Percentiles rank a stretch among this genome's conserved stretches.
These are phyloP conservation scores for Penicillium capsulatum DNA, from an alignment of 2,329 filamentous ascomycete genomes.

Conservation along the genomic window DNA sequence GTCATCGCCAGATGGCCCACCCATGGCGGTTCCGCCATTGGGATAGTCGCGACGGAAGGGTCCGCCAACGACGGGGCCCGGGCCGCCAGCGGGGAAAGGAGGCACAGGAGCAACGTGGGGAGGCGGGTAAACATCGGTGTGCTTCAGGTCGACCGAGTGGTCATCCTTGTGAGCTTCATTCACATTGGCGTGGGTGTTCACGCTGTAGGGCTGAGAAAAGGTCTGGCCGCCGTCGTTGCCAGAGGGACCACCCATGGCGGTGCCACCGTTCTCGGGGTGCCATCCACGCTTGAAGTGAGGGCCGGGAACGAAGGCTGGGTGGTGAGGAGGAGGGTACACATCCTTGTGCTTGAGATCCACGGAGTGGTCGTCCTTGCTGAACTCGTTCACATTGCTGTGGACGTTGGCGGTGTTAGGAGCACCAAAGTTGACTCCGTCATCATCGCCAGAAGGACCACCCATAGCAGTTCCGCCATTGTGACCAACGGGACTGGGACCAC, in stretches of 20 bases:
- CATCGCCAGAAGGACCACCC: constrained; percentile 18
- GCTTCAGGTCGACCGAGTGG: constrained; percentile 17
- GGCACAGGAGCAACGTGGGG: neutral
- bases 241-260: constrained; percentile 21
- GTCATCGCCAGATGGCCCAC: constrained; percentile 22
- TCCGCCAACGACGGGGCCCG: neutral
- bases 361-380: constrained; percentile 18
- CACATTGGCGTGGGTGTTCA: constrained; percentile 11
- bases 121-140: constrained; percentile 13
- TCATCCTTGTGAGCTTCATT: constrained; percentile 17
- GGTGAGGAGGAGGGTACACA: constrained; percentile 7
- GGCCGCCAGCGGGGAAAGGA: constrained; percentile 1
- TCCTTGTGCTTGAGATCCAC: constrained; percentile 17
- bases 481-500: constrained; percentile 1
- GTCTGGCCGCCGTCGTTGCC: constrained; percentile 24
- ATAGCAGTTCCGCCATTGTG: constrained; percentile 13
- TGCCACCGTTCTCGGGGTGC: constrained; percentile 10
- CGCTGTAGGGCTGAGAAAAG: constrained; percentile 15
- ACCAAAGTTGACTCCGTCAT: constrained; percentile 9
- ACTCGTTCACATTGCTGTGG: constrained; percentile 14
- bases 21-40: constrained; percentile 17
- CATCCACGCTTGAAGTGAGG: constrained; percentile 14
- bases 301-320: constrained; percentile 4
- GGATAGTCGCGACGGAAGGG: constrained; percentile 9
- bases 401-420: constrained; percentile 9